These are phyloP conservation scores for Simplicillium sp. DNA, from an alignment of 2,329 filamentous ascomycete genomes.

Conservation along the genomic window DNA sequence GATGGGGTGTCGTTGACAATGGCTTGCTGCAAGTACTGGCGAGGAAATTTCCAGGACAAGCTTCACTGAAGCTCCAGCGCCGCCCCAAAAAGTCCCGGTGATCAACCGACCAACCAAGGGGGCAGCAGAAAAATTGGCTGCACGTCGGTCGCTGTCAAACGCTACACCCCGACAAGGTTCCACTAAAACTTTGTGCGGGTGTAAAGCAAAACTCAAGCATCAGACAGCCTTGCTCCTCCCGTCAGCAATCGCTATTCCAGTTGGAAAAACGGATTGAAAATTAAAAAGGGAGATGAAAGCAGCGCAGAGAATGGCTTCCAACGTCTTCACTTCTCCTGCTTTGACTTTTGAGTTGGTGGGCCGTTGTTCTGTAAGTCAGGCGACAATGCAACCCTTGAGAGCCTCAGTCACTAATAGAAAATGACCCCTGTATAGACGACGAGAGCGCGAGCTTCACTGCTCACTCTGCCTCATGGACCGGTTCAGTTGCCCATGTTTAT, in stretches of 20 bases:
- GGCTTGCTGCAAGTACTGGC: conserved; percentile 6
- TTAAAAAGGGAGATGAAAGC: conserved; percentile 15
- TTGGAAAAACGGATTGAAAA: not conserved
- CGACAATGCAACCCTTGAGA: no score
- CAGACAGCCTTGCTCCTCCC: not conserved
- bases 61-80: conserved; percentile 4
- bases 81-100: conserved; percentile 6
- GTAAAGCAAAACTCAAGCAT: not conserved
- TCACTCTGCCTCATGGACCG: conserved; percentile 83
- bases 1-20: conserved; percentile 11
- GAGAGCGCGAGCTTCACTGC: conserved; percentile 79
- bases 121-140: not conserved
- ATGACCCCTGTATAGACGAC: conserved; percentile 59
- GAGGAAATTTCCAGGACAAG: conserved; percentile 18
- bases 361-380: conserved; percentile 62
- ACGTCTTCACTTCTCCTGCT: conserved; percentile 50
- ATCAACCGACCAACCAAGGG: conserved; percentile 6
- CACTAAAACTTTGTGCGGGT: conserved; percentile 3
- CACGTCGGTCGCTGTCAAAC: not conserved
- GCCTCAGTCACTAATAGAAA: conserved; percentile 5
- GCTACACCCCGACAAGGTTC: not conserved
- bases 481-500: conserved; percentile 93
- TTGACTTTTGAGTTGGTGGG: conserved; percentile 71
- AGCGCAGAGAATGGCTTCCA: conserved; percentile 36
- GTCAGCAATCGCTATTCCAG: conserved; percentile 3